These are phyloP conservation scores for Helicocarpus griseus DNA, from an alignment of 2,329 filamentous ascomycete genomes.

Conservation along the genomic window DNA sequence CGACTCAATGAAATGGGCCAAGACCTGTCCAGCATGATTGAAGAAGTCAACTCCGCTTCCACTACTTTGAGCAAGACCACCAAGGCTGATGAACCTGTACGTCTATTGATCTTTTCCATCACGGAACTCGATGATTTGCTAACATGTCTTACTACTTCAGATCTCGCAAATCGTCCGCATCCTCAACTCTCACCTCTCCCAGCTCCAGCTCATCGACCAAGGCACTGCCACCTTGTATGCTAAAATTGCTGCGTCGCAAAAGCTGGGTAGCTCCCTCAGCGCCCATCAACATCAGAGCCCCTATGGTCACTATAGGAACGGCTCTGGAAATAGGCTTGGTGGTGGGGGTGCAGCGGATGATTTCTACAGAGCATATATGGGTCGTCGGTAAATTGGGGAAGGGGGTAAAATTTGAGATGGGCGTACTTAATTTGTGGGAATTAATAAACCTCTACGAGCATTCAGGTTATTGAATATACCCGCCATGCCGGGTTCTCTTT, in stretches of 20 bases:
- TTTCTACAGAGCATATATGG: slow-evolving; percentile 84
- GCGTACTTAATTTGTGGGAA: not conserved
- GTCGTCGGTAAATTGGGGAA: slow-evolving; percentile 49
- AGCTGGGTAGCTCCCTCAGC: slow-evolving; percentile 54
- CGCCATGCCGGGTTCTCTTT: too few species aligned
- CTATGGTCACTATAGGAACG: slow-evolving; percentile 23
- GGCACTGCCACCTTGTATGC: slow-evolving; percentile 71
- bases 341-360: slow-evolving; percentile 63
- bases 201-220: slow-evolving; percentile 87
- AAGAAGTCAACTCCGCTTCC: slow-evolving; percentile 94
- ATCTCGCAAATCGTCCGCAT: slow-evolving; percentile 92
- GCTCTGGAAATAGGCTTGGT: slow-evolving; percentile 21
- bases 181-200: slow-evolving; percentile 82
- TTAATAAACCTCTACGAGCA: too few species aligned
- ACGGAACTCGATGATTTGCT: slow-evolving; percentile 4
- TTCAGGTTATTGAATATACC: too few species aligned
- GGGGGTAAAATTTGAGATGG: not conserved
- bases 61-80: slow-evolving; percentile 77
- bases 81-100: slow-evolving; percentile 78
- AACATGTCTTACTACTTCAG: slow-evolving; percentile 35
- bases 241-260: slow-evolving; percentile 75
- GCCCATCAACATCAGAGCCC: slow-evolving; percentile 33
- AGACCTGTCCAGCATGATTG: slow-evolving; percentile 90
- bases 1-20: slow-evolving; percentile 88
- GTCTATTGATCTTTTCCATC: slow-evolving; percentile 24